phyloP scores from a whole-genome alignment of 768 basidiomycete genomes.

The Lanmaoa pseudosensibilis region DNA sequence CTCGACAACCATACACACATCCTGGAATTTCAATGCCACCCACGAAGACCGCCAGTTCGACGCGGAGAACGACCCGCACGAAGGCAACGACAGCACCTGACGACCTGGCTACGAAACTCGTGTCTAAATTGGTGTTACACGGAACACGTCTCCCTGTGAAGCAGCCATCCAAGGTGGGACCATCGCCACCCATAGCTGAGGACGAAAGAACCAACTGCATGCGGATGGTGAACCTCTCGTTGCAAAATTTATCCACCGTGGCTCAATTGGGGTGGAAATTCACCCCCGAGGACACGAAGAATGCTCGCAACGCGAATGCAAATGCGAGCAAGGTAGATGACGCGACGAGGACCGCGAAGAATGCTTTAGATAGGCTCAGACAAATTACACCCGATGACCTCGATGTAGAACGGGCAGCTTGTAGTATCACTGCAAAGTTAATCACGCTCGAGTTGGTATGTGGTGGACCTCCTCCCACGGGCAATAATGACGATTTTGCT shows the following conservation, averaged over 20 bases:
- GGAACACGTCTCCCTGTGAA: constrained; percentile 31
- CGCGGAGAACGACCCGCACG: constrained; percentile 15
- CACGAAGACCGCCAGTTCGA: constrained; percentile 1
- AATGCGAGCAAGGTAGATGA: constrained; percentile 38
- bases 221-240: constrained; percentile 61
- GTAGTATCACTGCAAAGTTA: constrained; percentile 65
- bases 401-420: constrained; percentile 74
- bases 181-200: constrained; percentile 24
- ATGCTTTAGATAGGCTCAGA: constrained; percentile 50
- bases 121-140: constrained; percentile 29
- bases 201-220: constrained; percentile 49
- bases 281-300: constrained; percentile 24
- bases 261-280: constrained; percentile 64
- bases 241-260: constrained; percentile 53
- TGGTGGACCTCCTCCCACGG: constrained; percentile 3
- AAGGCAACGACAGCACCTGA: constrained; percentile 6
- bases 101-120: constrained; percentile 19
- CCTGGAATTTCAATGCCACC: constrained; percentile 11
- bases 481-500: not conserved
- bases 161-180: constrained; percentile 9
- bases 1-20: too few relatives aligned
- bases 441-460: constrained; percentile 71
- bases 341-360: constrained; percentile 36
- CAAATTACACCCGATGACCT: constrained; percentile 44
- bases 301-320: constrained; percentile 19